These are phyloP conservation scores for Choanephora cucurbitarum DNA, from an alignment of 371 early-diverging fungal species.

Conservation along the genomic window DNA sequence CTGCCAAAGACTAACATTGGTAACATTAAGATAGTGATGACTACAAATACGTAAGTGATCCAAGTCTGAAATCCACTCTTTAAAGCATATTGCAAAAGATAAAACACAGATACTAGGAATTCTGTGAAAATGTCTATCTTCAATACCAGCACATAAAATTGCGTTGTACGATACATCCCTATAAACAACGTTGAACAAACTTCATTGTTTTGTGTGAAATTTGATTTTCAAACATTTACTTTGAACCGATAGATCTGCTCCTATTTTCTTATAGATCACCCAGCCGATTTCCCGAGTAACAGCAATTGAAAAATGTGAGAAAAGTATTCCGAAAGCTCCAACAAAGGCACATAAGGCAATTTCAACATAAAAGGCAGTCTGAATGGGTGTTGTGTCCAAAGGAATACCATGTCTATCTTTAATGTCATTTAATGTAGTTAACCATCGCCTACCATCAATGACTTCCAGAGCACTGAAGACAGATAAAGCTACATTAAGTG, in stretches of 20 bases:
- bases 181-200: slow-evolving; percentile 4
- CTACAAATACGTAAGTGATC: slow-evolving; percentile 30
- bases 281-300: slow-evolving; percentile 49
- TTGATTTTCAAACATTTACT: slow-evolving; percentile 25
- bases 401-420: slow-evolving; percentile 12
- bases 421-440: slow-evolving; percentile 15
- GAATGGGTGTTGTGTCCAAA: slow-evolving; percentile 22
- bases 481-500: slow-evolving; percentile 40
- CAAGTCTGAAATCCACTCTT: slow-evolving; percentile 23
- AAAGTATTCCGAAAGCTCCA: slow-evolving; percentile 31
- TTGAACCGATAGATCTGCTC: slow-evolving; percentile 47
- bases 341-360: slow-evolving; percentile 39
- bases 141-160: slow-evolving; percentile 38
- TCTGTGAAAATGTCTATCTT: slow-evolving; percentile 42
- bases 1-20: slow-evolving; percentile 49
- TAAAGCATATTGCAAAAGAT: slow-evolving; percentile 34
- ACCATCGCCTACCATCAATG: slow-evolving; percentile 40
- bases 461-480: slow-evolving; percentile 43
- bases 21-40: slow-evolving; percentile 38
- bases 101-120: slow-evolving; percentile 42
- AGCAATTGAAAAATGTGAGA: slow-evolving; percentile 40
- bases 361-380: slow-evolving; percentile 39
- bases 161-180: slow-evolving; percentile 38
- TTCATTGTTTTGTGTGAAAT: background rate
- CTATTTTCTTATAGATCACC: slow-evolving; percentile 55